These are phyloP conservation scores for Flaveria floridana DNA, from an alignment of 140 eudicot genomes.

Conservation along the genomic window DNA sequence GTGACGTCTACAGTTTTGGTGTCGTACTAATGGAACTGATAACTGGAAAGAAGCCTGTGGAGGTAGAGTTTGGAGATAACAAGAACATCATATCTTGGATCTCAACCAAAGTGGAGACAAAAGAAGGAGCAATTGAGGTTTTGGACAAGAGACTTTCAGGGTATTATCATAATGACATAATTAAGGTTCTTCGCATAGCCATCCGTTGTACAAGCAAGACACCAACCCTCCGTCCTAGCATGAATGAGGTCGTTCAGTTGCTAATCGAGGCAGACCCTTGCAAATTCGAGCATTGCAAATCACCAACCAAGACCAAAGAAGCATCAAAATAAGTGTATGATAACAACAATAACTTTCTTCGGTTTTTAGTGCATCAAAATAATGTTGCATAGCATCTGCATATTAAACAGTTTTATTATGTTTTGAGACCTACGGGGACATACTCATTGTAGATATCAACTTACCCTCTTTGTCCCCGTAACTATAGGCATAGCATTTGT, in stretches of 20 bases:
- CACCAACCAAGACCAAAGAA: constrained; percentile 58
- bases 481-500: constrained; percentile 12
- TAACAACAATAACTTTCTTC: constrained; percentile 21
- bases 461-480: constrained; percentile 32
- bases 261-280: constrained; percentile 84
- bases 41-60: constrained; percentile 91
- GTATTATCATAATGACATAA: constrained; percentile 61
- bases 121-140: constrained; percentile 73
- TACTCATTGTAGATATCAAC: constrained; percentile 33
- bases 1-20: constrained; percentile 91
- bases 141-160: constrained; percentile 63
- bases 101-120: constrained; percentile 72
- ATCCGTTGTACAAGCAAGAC: constrained; percentile 68
- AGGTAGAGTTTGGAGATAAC: constrained; percentile 88
- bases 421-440: constrained; percentile 26
- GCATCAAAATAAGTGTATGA: background rate
- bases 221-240: constrained; percentile 71
- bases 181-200: constrained; percentile 82
- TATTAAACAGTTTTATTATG: constrained; percentile 23
- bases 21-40: constrained; percentile 86
- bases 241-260: constrained; percentile 80
- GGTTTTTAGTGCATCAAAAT: constrained; percentile 19
- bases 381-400: constrained; percentile 37
- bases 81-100: constrained; percentile 88
- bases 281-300: constrained; percentile 60